phyloP scores from a whole-genome alignment of 2,329 filamentous ascomycete genomes.

The Calonectria crousiana region DNA sequence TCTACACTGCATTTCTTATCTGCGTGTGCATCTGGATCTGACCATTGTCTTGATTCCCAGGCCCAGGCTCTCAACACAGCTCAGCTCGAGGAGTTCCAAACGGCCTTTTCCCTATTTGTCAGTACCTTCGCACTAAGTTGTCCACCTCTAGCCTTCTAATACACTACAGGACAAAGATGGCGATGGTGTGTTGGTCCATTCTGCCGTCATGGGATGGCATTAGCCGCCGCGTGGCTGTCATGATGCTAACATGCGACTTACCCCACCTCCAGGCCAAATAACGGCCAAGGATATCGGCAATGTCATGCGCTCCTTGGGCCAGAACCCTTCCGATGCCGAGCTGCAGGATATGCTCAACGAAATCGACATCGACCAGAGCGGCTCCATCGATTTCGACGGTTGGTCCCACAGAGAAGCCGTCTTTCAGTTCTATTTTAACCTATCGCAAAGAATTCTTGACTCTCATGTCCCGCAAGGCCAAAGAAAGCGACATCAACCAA shows the following conservation, averaged over 20 bases:
- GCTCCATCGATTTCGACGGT: conserved; percentile 92
- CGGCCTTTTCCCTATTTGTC: conserved; percentile 99
- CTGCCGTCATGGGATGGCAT: neutral
- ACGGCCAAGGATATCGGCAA: conserved; percentile 91
- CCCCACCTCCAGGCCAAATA: conserved; percentile 76
- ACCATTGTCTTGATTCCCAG: conserved; percentile 61
- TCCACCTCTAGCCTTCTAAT: neutral
- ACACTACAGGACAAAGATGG: conserved; percentile 83
- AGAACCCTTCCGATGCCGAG: conserved; percentile 90
- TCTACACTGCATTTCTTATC: neutral
- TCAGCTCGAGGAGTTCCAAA: conserved; percentile 99
- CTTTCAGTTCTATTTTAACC: conserved; percentile 18
- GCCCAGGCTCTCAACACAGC: conserved; percentile 99
- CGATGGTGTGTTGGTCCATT: conserved; percentile 75
- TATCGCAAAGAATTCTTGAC: conserved; percentile 80
- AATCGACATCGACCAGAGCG: conserved; percentile 92
- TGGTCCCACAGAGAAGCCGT: conserved; percentile 48
- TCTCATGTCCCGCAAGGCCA: conserved; percentile 96
- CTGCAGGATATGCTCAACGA: conserved; percentile 95
- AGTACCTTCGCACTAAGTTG: conserved; percentile 56
- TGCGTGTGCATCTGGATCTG: neutral
- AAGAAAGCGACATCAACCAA: conserved; percentile 91
- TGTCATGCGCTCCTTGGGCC: conserved; percentile 89
- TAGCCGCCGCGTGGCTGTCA: neutral
- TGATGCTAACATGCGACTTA: neutral